phyloP scores from a whole-genome alignment of 805 yeast genomes.

The Yamadazyma paraphyllophila region DNA sequence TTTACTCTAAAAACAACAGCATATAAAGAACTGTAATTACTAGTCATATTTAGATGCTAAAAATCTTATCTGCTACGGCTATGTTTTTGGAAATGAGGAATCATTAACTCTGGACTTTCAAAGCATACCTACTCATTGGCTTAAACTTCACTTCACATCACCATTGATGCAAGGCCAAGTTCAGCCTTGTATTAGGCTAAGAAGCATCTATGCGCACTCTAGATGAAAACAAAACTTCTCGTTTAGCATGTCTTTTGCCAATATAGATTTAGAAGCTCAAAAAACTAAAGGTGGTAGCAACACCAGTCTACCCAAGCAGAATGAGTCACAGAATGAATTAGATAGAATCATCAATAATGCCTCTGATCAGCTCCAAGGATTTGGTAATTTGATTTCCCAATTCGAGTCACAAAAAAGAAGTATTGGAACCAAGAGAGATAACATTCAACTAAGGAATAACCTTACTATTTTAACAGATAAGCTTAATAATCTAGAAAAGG shows the following conservation, averaged over 20 bases:
- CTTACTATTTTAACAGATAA: constrained; percentile 35
- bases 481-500: constrained; percentile 27
- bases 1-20: too few species aligned
- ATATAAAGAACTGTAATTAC: too few species aligned
- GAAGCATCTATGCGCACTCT: not conserved
- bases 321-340: constrained; percentile 22
- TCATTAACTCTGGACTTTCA: too few species aligned
- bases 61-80: too few species aligned
- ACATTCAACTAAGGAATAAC: constrained; percentile 28
- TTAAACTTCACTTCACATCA: too few species aligned
- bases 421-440: constrained; percentile 55
- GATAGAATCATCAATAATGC: constrained; percentile 34
- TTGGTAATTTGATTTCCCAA: constrained; percentile 48
- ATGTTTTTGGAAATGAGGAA: too few species aligned
- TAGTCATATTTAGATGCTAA: too few species aligned
- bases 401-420: constrained; percentile 49
- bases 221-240: not conserved
- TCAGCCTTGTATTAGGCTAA: not conserved
- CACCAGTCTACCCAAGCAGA: constrained; percentile 3
- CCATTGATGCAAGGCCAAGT: too few species aligned
- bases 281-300: constrained; percentile 14
- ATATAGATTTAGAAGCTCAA: constrained; percentile 51
- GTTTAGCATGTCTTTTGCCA: constrained; percentile 51
- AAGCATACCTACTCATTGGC: too few species aligned
- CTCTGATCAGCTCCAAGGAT: constrained; percentile 42